phyloP scores from a whole-genome alignment of 176 grass and related monocot species.

The Ensete glaucum region DNA sequence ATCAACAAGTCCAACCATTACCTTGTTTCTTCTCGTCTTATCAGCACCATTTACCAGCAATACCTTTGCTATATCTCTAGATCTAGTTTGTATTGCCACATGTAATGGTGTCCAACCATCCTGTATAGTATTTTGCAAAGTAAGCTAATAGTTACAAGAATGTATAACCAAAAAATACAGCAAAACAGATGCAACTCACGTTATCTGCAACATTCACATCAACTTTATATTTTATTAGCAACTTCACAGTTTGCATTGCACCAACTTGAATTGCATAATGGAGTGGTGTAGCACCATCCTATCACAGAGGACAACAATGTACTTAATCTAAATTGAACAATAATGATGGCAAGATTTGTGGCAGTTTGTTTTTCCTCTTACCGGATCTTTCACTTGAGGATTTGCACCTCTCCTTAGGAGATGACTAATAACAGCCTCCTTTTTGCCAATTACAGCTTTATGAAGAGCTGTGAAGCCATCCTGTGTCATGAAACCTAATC shows the following conservation, averaged over 20 bases:
- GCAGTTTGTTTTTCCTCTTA: conserved; percentile 14
- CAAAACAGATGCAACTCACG: conserved; percentile 29
- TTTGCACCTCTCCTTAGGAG: conserved; percentile 76
- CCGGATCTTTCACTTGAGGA: conserved; percentile 76
- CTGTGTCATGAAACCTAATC: conserved; percentile 28
- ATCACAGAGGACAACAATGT: conserved; percentile 6
- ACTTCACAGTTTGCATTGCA: conserved; percentile 76
- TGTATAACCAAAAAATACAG: conserved; percentile 9
- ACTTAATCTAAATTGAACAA: conserved; percentile 10
- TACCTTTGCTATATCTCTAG: conserved; percentile 66
- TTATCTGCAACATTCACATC: conserved; percentile 81
- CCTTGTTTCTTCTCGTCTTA: conserved; percentile 76
- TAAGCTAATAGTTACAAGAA: conserved; percentile 8
- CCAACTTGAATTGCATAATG: conserved; percentile 93
- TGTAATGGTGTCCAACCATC: conserved; percentile 87
- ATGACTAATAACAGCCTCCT: conserved; percentile 89
- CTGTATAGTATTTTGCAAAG: conserved; percentile 26
- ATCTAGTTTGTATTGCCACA: conserved; percentile 82
- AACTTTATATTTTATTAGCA: conserved; percentile 76
- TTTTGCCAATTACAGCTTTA: conserved; percentile 81
- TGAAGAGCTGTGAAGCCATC: conserved; percentile 82
- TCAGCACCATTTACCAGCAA: conserved; percentile 85
- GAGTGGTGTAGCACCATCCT: conserved; percentile 74
- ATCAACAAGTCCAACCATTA: conserved; percentile 11
- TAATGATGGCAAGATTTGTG: background rate